A percentile compares a stretch with the other conserved stretches of the same genome.
Conservation (phyloP, 2,329 filamentous ascomycete species). For the Trichoderma atrobrunneum region DNA sequence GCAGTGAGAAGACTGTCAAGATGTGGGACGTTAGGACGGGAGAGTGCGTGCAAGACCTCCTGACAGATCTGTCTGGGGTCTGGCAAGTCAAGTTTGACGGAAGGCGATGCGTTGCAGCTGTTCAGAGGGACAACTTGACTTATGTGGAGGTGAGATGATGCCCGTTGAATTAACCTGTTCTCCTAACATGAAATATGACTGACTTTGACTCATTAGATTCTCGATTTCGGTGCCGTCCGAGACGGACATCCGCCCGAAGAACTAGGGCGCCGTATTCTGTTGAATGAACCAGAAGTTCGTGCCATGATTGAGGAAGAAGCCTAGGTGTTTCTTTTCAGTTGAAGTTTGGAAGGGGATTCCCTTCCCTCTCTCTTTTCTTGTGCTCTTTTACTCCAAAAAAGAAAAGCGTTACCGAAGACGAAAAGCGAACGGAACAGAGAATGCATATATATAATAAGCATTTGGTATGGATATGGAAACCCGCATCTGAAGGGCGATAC, state of each 20-base stretch:
- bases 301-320: slow-evolving; percentile 48
- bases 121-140: slow-evolving; percentile 87
- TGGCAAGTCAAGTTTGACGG: slow-evolving; percentile 99
- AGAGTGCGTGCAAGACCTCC: slow-evolving; percentile 85
- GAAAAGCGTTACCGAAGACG: slow-evolving; percentile 7
- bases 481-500: slow-evolving; percentile 21
- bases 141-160: slow-evolving; percentile 80
- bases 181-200: neutral
- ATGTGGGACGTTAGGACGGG: slow-evolving; percentile 97
- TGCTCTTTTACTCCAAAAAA: neutral
- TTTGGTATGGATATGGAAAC: slow-evolving; percentile 18
- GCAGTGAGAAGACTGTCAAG: slow-evolving; percentile 92
- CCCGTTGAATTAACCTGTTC: neutral
- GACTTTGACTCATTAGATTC: slow-evolving; percentile 59
- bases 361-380: neutral
- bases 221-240: slow-evolving; percentile 92
- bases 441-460: slow-evolving; percentile 21
- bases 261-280: slow-evolving; percentile 73
- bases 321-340: slow-evolving; percentile 13
- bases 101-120: slow-evolving; percentile 89
- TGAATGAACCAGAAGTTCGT: slow-evolving; percentile 56
- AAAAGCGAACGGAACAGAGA: slow-evolving; percentile 17
- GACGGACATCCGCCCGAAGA: slow-evolving; percentile 78
- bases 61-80: slow-evolving; percentile 92
- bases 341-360: neutral